Base-by-base conservation (phyloP, 2,329 filamentous ascomycete genomes). In the Cercospora sesami region DNA sequence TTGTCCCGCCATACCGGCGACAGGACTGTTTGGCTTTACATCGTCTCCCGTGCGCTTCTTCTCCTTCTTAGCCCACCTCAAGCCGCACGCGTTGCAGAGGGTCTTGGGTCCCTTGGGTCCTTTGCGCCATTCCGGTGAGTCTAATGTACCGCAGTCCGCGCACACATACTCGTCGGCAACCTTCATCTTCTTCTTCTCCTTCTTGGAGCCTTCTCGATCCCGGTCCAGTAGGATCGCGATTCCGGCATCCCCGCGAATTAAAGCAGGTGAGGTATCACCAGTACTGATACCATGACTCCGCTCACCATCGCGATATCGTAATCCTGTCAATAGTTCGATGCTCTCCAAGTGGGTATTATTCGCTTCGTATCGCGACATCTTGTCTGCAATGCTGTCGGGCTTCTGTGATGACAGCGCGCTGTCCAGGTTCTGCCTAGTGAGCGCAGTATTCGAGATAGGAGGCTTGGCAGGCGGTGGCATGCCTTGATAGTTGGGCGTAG, bases 61-160 rank as follows among this genome's bases (percentile, higher is more conserved):
- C 70, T 80, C 78, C 70, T 79, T 80, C 74, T 80, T 80, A 39
- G 78, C 78, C 78, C 78, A 80, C 18, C 78, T 72, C 36, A 80
- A 66, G 36, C 94, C 94, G 78, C 94, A 98, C 7, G 94, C 94
- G 81, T 98, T 98, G 80, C 94, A 98, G 12, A 98, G 82, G 8
- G 94, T 97, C 80, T 98, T 97, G 1, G 94, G 94, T 2, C 94
- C 94, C 70, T 88, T 92, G 0, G 94, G 94, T 0, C 94, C 94
- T 79, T 97, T 97, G 70, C 94, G 86, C 94, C 94, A 98, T 82
- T 98, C 94, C 0, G 94, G 94, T 16, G 92, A 96, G 77, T 97
- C 94, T 48, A 96, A 85, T 0, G 93, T 97, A 83, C 94, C 94
- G 80, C 94, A 98, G 79, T 97, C 94, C 1, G 92, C 94, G 80